These are phyloP conservation scores for Picea glauca DNA, from an alignment of 75 land plant species.

Conservation along the genomic window DNA sequence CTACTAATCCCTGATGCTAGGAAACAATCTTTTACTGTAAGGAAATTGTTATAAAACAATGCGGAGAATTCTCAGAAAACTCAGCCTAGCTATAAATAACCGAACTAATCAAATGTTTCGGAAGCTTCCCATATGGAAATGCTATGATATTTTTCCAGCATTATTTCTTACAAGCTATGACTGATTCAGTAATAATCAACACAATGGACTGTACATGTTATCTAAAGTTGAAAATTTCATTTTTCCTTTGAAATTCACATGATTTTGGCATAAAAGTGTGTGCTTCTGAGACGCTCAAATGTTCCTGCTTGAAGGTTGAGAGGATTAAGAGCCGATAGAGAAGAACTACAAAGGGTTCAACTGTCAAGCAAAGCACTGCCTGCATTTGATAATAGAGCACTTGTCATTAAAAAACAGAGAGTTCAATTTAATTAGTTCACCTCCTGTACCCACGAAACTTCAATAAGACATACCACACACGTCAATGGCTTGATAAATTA, in stretches of 20 bases:
- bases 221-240: not conserved
- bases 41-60: not conserved
- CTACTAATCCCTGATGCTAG: not conserved
- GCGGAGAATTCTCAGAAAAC: not conserved
- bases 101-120: not conserved
- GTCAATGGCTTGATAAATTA: not conserved
- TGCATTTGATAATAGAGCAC: constrained; percentile 6
- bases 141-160: not conserved
- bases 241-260: not conserved
- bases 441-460: not conserved
- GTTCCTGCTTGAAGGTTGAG: not conserved
- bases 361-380: not conserved
- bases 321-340: not conserved
- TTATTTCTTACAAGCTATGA: not conserved
- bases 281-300: not conserved
- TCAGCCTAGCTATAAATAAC: not conserved
- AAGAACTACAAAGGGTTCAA: constrained; percentile 2
- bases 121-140: not conserved
- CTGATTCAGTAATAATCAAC: not conserved
- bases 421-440: not conserved
- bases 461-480: not conserved
- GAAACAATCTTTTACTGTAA: not conserved
- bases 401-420: not conserved
- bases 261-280: not conserved
- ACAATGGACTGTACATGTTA: not conserved